phyloP scores from a whole-genome alignment of 2,329 filamentous ascomycete species.

The Alternaria burnsii region DNA sequence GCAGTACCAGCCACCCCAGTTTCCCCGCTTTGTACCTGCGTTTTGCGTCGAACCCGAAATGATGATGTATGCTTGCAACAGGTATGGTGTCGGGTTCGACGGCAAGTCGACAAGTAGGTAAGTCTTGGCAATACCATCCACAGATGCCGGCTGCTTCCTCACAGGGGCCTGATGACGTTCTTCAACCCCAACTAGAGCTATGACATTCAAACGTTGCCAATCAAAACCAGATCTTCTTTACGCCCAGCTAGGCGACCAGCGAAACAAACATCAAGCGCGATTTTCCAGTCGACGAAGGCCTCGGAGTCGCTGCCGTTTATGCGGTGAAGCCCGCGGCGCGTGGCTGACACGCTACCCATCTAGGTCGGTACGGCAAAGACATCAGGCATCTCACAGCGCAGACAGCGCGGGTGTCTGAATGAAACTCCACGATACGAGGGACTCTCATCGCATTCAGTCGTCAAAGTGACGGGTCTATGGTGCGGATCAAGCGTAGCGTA shows the following conservation, averaged over 20 bases:
- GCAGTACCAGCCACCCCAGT: background rate
- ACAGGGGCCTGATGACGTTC: conserved; percentile 16
- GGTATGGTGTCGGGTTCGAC: conserved; percentile 3
- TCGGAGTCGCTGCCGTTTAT: conserved; percentile 1
- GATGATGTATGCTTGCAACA: conserved; percentile 4
- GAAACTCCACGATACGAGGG: conserved; percentile 12
- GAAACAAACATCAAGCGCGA: background rate
- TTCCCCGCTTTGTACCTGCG: conserved; percentile 13
- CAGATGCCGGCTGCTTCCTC: conserved; percentile 11
- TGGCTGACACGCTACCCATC: background rate
- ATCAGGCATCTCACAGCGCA: conserved; percentile 8
- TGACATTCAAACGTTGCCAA: conserved; percentile 1
- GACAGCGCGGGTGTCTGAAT: conserved; percentile 9
- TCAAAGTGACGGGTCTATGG: conserved; percentile 6
- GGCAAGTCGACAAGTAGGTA: conserved; percentile 4
- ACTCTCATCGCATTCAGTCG: conserved; percentile 16
- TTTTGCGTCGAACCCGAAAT: background rate
- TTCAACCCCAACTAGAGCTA: background rate
- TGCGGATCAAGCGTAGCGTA: conserved; percentile 19
- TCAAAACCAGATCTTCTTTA: background rate
- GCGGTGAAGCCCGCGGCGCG: conserved; percentile 2
- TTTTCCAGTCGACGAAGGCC: background rate
- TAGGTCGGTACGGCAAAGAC: background rate
- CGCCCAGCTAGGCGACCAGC: conserved; percentile 1
- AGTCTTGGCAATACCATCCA: conserved; percentile 15